Evolutionary conservation across 2,329 filamentous ascomycete species (phyloP), one percentile per base, ranked within the genome.

Genomic region (Alternaria panax): DNA sequence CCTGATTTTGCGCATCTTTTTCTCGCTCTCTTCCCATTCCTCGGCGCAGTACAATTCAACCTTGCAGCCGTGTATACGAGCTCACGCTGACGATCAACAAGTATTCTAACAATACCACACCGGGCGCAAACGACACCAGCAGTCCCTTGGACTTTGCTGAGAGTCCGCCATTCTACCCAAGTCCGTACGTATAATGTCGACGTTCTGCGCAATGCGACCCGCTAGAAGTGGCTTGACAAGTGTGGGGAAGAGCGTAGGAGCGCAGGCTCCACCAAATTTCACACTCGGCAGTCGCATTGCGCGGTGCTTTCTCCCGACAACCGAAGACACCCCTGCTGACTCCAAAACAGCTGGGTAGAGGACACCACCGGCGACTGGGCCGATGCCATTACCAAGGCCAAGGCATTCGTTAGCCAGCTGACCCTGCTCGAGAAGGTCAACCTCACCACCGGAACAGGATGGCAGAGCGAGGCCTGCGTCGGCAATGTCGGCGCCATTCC

Each of bases 371-470:
- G 90, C 14, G 75, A 73, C 43, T 97, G 93, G 93, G 84, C 86
- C 54, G 85, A 87, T 7, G 92, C 92, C 38, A 93, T 96, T 68
- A 81, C 80, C 20, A 89, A 90, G 77, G 93, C 93, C 1, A 87
- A 86, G 67, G 86, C 84, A 3, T 94, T 97, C 71, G 92, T 97
- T 45, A 90, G 90, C 9, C 88, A 93, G 75, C 80, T 97, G 79
- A 96, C 92, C 0, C 83, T 97, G 34, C 75, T 88, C 11, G 93
- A 97, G 78, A 97, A 97, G 81, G 92, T 98, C 78, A 98, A 98
- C 78, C 78, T 99, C 65, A 98, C 94, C 3, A 97, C 93, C 0
- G 94, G 94, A 77, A 87, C 90, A 64, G 93, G 93, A 86, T 94
- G 80, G 77, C 88, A 67, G 40, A 72, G 73, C 42, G 73, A 76